Percentiles rank a stretch among this genome's conserved stretches.
phyloP scores from a whole-genome alignment of 139 green algal species.

The Desmodesmus armatus region DNA sequence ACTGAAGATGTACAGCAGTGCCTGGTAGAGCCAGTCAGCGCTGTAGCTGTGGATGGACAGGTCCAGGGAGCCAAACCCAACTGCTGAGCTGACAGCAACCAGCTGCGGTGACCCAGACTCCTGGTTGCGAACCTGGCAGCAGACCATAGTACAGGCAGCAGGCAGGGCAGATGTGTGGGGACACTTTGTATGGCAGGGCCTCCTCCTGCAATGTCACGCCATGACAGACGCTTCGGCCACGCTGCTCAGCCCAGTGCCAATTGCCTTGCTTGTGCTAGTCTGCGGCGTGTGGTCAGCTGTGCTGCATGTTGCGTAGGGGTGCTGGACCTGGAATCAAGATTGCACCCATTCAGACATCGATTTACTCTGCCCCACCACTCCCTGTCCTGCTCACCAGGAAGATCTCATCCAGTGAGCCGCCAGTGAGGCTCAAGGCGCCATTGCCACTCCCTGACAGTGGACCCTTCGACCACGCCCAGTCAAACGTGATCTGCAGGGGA shows the following conservation, averaged over 20 bases:
- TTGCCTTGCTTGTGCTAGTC: too few species aligned
- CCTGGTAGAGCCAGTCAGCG: conserved; percentile 56
- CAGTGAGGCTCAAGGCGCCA: conserved; percentile 32
- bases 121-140: conserved; percentile 44
- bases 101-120: conserved; percentile 40
- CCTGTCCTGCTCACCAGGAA: conserved; percentile 42
- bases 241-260: too few species aligned
- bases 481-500: conserved; percentile 44
- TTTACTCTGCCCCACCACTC: too few species aligned
- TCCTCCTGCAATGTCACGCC: too few species aligned
- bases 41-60: conserved; percentile 38
- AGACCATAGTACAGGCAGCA: not conserved
- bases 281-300: too few species aligned
- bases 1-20: conserved; percentile 51
- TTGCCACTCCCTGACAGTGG: conserved; percentile 39
- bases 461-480: conserved; percentile 47
- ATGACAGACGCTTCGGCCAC: too few species aligned
- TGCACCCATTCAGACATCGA: too few species aligned
- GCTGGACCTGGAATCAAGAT: too few species aligned
- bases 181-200: too few species aligned
- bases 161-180: not conserved
- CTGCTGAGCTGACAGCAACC: conserved; percentile 29
- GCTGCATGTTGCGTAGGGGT: too few species aligned
- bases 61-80: conserved; percentile 40
- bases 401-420: conserved; percentile 38